These are phyloP conservation scores for Calycina herbarum DNA, from an alignment of 2,329 filamentous ascomycete genomes.

Conservation along the genomic window DNA sequence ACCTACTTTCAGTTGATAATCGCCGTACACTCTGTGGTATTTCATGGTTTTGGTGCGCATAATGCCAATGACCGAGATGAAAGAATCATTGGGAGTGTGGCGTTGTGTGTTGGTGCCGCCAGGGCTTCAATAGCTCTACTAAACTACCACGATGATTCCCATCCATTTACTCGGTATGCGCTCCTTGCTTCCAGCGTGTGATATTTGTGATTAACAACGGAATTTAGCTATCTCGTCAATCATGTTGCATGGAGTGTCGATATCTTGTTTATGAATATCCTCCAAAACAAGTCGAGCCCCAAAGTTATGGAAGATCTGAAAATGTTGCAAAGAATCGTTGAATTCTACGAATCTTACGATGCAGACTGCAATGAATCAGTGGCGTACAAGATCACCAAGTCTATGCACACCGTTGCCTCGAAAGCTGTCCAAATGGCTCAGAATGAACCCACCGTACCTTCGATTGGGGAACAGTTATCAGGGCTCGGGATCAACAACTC, in stretches of 20 bases:
- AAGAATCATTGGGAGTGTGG: slow-evolving; percentile 21
- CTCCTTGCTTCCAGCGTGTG: background rate
- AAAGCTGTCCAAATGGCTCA: slow-evolving; percentile 19
- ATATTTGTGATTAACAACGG: background rate
- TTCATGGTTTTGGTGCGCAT: slow-evolving; percentile 14
- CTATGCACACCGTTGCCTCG: slow-evolving; percentile 18
- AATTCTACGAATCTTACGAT: slow-evolving; percentile 20
- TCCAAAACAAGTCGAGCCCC: slow-evolving; percentile 21
- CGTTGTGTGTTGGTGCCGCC: slow-evolving; percentile 22
- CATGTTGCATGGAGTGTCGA: slow-evolving; percentile 24
- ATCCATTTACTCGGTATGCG: slow-evolving; percentile 23
- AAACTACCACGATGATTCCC: slow-evolving; percentile 18
- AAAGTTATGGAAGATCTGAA: slow-evolving; percentile 18
- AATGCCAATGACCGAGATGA: slow-evolving; percentile 11
- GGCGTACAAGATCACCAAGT: slow-evolving; percentile 17
- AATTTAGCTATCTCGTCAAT: slow-evolving; percentile 18
- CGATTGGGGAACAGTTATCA: background rate
- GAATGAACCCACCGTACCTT: background rate
- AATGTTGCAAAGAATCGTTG: slow-evolving; percentile 14
- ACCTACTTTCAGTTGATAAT: slow-evolving; percentile 23
- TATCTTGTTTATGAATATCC: slow-evolving; percentile 24
- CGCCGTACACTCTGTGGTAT: slow-evolving; percentile 21
- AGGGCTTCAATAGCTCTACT: slow-evolving; percentile 21
- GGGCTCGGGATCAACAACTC: background rate
- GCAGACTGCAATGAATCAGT: slow-evolving; percentile 10